These are phyloP conservation scores for Picea glauca DNA, from an alignment of 75 land plant species.

Conservation along the genomic window DNA sequence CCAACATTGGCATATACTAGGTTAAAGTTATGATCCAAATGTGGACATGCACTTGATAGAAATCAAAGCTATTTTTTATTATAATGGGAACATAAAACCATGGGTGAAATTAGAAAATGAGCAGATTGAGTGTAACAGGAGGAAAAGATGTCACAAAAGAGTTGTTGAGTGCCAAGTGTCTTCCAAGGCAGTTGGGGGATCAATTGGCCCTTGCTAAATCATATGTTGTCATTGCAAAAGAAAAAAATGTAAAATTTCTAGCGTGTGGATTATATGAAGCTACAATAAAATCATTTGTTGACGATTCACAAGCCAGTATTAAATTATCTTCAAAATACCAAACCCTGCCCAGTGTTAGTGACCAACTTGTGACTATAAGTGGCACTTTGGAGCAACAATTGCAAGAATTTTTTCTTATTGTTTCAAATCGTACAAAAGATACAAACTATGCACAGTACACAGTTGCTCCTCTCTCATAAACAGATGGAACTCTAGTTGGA, in stretches of 20 bases:
- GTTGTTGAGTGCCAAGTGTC: conserved; percentile 46
- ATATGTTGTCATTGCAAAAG: conserved; percentile 81
- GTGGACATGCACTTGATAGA: too few species aligned
- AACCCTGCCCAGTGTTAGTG: conserved; percentile 44
- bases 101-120: too few species aligned
- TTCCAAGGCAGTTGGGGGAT: conserved; percentile 73
- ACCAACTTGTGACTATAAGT: conserved; percentile 64
- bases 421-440: conserved; percentile 68
- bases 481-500: conserved; percentile 32
- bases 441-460: conserved; percentile 54
- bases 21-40: too few species aligned
- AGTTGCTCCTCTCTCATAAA: conserved; percentile 60
- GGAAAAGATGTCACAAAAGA: conserved; percentile 50
- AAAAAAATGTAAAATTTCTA: too few species aligned
- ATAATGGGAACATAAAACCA: too few species aligned
- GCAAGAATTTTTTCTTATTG: conserved; percentile 54
- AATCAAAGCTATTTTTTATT: too few species aligned
- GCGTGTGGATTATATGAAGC: too few species aligned
- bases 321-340: conserved; percentile 86
- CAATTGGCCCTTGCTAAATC: conserved; percentile 88
- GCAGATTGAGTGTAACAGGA: background rate
- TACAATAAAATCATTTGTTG: conserved; percentile 56
- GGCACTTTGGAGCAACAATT: conserved; percentile 71
- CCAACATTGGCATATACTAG: too few species aligned
- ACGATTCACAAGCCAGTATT: conserved; percentile 72